phyloP scores from a whole-genome alignment of 768 basidiomycete species.

The Agaricus subrufescens region DNA sequence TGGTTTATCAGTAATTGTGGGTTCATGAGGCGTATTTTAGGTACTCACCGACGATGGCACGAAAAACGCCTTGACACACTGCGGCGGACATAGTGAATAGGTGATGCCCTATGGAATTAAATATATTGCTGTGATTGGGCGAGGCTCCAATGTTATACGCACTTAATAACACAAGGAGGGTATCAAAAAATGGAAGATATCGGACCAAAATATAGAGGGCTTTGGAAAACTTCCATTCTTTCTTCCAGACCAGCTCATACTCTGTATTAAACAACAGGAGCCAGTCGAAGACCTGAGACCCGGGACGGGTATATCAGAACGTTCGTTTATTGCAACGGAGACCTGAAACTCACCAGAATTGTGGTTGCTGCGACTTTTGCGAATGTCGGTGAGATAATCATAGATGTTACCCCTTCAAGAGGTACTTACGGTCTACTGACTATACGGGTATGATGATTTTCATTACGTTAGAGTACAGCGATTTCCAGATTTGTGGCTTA shows the following conservation, averaged over 20 bases:
- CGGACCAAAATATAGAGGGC: not conserved
- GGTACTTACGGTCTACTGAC: no score
- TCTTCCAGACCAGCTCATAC: not conserved
- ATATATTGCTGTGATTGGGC: no score
- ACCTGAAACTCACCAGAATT: no score
- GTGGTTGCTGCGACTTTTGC: no score
- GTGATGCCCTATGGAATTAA: not conserved
- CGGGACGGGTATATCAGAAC: no score
- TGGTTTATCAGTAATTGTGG: not conserved
- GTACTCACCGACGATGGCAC: not conserved
- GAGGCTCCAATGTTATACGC: not conserved
- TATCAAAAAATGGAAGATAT: not conserved
- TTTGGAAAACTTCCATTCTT: not conserved
- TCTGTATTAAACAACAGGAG: not conserved
- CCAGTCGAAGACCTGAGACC: conserved; percentile 1
- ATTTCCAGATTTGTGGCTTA: no score
- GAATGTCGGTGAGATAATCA: no score
- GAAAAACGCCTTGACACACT: not conserved
- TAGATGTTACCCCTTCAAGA: no score
- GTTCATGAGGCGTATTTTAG: not conserved
- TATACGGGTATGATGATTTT: no score
- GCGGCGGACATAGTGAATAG: not conserved
- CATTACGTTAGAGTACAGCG: no score
- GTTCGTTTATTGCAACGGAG: no score
- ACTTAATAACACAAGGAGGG: conserved; percentile 11